Percentiles rank a stretch among this genome's conserved stretches.
These are phyloP conservation scores for Boehmeria nivea DNA, from an alignment of 306 rosid genomes.

Conservation along the genomic window DNA sequence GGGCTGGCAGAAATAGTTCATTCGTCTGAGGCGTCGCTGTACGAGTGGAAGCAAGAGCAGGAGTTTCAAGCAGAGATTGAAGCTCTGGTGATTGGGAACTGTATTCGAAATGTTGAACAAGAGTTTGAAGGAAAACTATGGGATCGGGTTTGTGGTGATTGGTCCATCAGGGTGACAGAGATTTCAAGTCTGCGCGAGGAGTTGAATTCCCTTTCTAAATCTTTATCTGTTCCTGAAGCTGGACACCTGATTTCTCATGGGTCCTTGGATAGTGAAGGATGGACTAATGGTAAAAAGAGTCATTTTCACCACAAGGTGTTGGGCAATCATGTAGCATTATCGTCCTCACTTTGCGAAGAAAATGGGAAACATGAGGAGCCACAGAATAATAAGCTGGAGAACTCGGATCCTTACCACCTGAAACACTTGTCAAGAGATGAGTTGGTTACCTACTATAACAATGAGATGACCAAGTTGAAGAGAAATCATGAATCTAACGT, in stretches of 20 bases:
- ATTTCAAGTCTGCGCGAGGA: slow-evolving; percentile 63
- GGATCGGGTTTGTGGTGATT: slow-evolving; percentile 33
- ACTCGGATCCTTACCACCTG: slow-evolving; percentile 39
- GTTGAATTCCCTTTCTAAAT: slow-evolving; percentile 50
- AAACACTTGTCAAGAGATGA: slow-evolving; percentile 46
- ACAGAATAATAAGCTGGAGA: slow-evolving; percentile 33
- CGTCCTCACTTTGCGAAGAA: slow-evolving; percentile 39
- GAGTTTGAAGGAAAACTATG: slow-evolving; percentile 42
- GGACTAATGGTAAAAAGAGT: slow-evolving; percentile 41
- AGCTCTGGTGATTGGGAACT: slow-evolving; percentile 46
- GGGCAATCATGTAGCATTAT: slow-evolving; percentile 26
- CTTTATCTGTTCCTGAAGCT: slow-evolving; percentile 44
- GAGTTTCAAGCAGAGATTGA: slow-evolving; percentile 66
- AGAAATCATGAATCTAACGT: slow-evolving; percentile 77
- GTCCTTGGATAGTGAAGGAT: slow-evolving; percentile 59
- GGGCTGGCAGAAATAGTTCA: slow-evolving; percentile 37
- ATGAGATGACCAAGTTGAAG: slow-evolving; percentile 62
- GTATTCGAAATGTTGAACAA: slow-evolving; percentile 43
- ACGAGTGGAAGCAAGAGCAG: slow-evolving; percentile 62
- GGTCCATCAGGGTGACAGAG: slow-evolving; percentile 44
- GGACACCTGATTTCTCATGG: slow-evolving; percentile 59
- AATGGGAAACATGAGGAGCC: slow-evolving; percentile 59
- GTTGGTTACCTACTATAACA: slow-evolving; percentile 33
- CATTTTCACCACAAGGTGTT: slow-evolving; percentile 38
- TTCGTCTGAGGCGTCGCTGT: slow-evolving; percentile 38